Base-by-base conservation (phyloP, 1,139 yeast species). In the Scheffersomyces stambukii region DNA sequence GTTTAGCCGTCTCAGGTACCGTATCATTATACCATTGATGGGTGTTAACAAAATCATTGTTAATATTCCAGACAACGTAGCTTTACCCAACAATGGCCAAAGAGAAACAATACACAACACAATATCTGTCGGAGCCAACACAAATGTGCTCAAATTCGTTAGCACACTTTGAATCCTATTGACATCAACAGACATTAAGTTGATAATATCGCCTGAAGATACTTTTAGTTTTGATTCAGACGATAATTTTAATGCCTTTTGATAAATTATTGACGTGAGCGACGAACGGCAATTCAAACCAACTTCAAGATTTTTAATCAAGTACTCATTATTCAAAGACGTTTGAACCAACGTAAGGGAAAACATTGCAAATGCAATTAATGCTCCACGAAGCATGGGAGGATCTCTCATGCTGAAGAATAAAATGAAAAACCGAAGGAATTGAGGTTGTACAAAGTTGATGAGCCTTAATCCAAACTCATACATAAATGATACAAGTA, bases 401-500 rank as follows among this genome's bases (percentile, higher is more conserved):
- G 62, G 58, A 18, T 36, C 46, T 15, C 32, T 53, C 46, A 30
- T 49, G 41, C 41, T 57, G 48, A 78, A 77, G 42, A 64, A 75
- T 27, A 58, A 42, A 36, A 75, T 73, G 33, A 52, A 53, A 4
- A 60, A 41, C 29, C 75, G 60, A 32, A 79, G 57, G 9, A 79
- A 48, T 44, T 75, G 81, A 0, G 86, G 85, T 45, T 75, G 76
- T 12, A 66, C 54, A 38, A 73, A 74, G 6, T 68, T 57, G 6
- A 75, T 45, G 6, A 67, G 36, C 29, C 67, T 71, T 26, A 65
- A 72, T 15, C 52, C 39, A 25, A 70, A 57, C 46, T 74, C 80
- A 40, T 58, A 68, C 1, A 53, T 31, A 24, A 72, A 59, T 1
- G 81, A 69, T 6, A 55, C 31, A 0, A 66, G 25, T 1, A 70